These are phyloP conservation scores for Backusella sp. DNA, from an alignment of 192 early-diverging fungal species.

Conservation along the genomic window DNA sequence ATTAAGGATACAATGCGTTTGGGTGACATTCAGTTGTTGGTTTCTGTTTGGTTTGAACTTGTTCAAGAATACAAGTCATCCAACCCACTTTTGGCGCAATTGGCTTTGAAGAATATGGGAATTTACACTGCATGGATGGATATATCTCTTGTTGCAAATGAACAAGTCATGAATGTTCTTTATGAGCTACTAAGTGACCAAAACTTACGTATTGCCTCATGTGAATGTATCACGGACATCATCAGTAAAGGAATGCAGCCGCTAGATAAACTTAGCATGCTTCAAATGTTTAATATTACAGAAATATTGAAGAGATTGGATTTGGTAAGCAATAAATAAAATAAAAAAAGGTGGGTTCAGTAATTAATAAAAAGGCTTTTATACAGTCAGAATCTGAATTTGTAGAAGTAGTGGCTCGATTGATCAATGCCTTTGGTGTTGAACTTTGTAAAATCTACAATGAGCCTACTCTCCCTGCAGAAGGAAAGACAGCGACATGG, in stretches of 20 bases:
- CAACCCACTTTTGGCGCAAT: constrained; percentile 61
- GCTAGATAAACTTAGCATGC: constrained; percentile 83
- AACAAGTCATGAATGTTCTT: constrained; percentile 72
- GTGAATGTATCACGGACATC: constrained; percentile 80
- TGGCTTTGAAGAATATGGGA: constrained; percentile 73
- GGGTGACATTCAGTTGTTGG: constrained; percentile 68
- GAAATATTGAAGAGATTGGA: constrained; percentile 45
- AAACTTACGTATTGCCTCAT: constrained; percentile 69
- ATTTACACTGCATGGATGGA: constrained; percentile 95
- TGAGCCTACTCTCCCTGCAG: constrained; percentile 32
- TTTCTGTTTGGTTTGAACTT: constrained; percentile 76
- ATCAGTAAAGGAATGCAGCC: constrained; percentile 92
- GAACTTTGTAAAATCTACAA: constrained; percentile 69
- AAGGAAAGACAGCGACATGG: constrained; percentile 54
- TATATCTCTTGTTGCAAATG: constrained; percentile 85
- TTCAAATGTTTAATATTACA: constrained; percentile 70
- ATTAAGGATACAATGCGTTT: constrained; percentile 93
- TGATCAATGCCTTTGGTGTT: constrained; percentile 70
- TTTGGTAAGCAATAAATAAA: constrained; percentile 32
- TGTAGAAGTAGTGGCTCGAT: constrained; percentile 64
- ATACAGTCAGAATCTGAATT: constrained; percentile 57
- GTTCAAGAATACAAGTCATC: constrained; percentile 60
- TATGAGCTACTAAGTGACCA: constrained; percentile 69
- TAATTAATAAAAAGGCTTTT: neutral
- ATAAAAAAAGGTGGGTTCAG: neutral